Base-by-base conservation (phyloP, 768 basidiomycete genomes). In the Collybia sordida region DNA sequence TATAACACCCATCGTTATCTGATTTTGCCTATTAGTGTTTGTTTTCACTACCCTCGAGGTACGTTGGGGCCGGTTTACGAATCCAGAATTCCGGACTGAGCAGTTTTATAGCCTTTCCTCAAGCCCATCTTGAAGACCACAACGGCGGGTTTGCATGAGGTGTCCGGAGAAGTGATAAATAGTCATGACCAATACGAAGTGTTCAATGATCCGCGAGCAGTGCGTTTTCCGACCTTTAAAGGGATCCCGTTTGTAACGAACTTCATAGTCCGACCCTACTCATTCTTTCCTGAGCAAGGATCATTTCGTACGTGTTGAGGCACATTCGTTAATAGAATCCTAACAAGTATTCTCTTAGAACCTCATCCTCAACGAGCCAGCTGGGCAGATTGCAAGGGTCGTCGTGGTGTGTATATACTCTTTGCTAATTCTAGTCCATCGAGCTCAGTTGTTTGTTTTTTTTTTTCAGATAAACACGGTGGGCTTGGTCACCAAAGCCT, bases 251-350 rank as follows among this genome's bases (percentile, higher is more conserved):
- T 25, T 42, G 41, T 39, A 3, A 21, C 15, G 28, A 24, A 27
- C 24, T 22, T n/a, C 28, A 1, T 57, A 90, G 83, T 88, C 85
- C 27, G 91, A 94, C 62, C 91, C 91, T 3, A 94, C 90, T 2
- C 90, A 93, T 63, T 92, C 89, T 3, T 90, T 90, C 74, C 66
- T 93, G 66, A 90, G 88, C 63, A 93, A 93, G 70, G 90, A 93
- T 62, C 90, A 93, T 59, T 92, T 92, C 57, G 88, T 88, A 56
- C 59, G 85, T 75, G 9, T n/a, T 28, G 23, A 28, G 12, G 1
- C n/a, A 9, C 18, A 6, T 3, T 11, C 17, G 3, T 21, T 1
- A 22, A 12, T 23, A 9, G 37, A 41, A 47, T 41, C n/a, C 27
- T 51, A 43, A 49, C 49, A 36, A 66, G 41, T 18, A 39, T 4